Evolutionary conservation across 257 asterid genomes (phyloP).

Genomic region (Scutellaria galericulata): DNA sequence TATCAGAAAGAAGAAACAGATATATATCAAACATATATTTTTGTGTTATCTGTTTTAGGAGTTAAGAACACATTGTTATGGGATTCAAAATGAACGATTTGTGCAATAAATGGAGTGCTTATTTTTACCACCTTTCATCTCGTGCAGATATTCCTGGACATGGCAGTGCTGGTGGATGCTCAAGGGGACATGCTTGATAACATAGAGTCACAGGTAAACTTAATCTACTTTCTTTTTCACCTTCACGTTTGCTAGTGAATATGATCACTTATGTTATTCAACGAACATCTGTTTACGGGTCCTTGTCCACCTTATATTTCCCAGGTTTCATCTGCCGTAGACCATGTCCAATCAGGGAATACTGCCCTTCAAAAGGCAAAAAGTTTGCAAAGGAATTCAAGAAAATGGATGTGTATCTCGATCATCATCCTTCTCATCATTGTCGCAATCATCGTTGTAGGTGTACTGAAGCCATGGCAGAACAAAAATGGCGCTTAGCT

Average conservation of each 20-base stretch:
- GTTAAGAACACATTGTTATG: neutral
- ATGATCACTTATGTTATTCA: neutral
- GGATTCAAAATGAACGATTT: no score
- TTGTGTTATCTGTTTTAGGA: neutral
- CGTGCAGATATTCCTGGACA: conserved; percentile 85
- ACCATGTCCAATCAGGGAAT: conserved; percentile 96
- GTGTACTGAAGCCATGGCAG: conserved; percentile 95
- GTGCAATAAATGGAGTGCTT: neutral
- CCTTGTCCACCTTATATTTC: conserved; percentile 6
- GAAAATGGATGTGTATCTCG: conserved; percentile 98
- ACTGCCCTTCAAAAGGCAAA: conserved; percentile 92
- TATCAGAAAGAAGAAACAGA: neutral
- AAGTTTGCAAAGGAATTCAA: conserved; percentile 73
- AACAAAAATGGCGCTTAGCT: conserved; percentile 76
- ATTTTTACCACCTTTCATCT: conserved; percentile 16
- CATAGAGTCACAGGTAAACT: conserved; percentile 90
- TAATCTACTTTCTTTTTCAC: neutral
- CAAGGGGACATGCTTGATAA: conserved; percentile 98
- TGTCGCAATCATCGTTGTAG: conserved; percentile 71
- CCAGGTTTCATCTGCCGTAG: conserved; percentile 94
- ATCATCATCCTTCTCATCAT: conserved; percentile 77
- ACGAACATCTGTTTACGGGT: neutral
- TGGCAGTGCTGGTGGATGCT: conserved; percentile 97
- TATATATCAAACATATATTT: neutral
- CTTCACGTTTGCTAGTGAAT: neutral